phyloP scores from a whole-genome alignment of 2,329 filamentous ascomycete species.

The Sporothrix pseudoabietina region DNA sequence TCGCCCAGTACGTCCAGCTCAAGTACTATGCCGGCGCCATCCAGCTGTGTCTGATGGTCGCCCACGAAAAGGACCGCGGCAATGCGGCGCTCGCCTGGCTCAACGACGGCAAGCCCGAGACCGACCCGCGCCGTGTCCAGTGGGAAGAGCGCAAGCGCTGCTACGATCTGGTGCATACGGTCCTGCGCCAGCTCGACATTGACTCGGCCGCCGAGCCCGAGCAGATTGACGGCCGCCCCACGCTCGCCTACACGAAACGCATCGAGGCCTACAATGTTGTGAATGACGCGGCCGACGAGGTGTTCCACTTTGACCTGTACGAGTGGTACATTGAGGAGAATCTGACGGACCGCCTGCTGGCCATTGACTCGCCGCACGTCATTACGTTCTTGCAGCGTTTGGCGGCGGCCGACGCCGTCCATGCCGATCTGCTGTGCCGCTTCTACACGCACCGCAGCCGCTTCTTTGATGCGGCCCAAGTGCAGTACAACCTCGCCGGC shows the following conservation, averaged over 20 bases:
- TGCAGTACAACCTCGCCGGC: constrained; percentile 80
- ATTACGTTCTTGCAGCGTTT: constrained; percentile 81
- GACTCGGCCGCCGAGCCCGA: constrained; percentile 70
- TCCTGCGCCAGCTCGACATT: constrained; percentile 75
- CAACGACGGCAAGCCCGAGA: constrained; percentile 73
- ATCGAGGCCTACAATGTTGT: constrained; percentile 90
- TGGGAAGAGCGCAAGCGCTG: constrained; percentile 75
- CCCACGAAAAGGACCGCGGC: constrained; percentile 80
- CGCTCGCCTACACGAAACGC: constrained; percentile 74
- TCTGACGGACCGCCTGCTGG: constrained; percentile 82
- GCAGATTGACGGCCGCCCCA: constrained; percentile 74
- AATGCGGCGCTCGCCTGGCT: constrained; percentile 86
- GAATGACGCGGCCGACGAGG: constrained; percentile 82
- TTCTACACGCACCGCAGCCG: constrained; percentile 85
- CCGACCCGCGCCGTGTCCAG: constrained; percentile 67
- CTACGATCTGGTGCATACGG: constrained; percentile 85
- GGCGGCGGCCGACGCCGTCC: constrained; percentile 68
- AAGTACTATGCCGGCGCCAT: constrained; percentile 95
- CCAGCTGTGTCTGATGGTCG: constrained; percentile 80
- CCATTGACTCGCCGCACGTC: constrained; percentile 82
- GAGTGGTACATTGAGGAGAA: constrained; percentile 92
- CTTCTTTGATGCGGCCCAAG: constrained; percentile 84
- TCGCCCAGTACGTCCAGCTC: constrained; percentile 76
- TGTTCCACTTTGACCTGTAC: constrained; percentile 95
- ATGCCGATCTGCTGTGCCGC: constrained; percentile 88